These are phyloP conservation scores for Tulasnella sp. DNA, from an alignment of 768 basidiomycete species.

Conservation along the genomic window DNA sequence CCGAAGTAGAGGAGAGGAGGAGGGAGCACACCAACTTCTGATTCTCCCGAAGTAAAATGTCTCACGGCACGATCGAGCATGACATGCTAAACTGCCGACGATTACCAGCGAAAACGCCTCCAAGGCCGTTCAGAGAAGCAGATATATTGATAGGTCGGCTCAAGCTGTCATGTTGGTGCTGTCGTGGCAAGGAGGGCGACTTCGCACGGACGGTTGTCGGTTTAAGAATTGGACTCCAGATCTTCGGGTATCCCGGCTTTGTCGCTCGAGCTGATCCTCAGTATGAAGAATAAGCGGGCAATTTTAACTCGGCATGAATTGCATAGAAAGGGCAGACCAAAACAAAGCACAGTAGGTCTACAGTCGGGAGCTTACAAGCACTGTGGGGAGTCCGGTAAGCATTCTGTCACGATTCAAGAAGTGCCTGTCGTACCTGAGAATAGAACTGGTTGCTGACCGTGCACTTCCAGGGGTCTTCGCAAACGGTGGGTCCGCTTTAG, in stretches of 20 bases:
- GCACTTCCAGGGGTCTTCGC: slow-evolving; percentile 13
- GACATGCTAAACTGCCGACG: background rate
- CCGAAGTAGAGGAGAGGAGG: too few species aligned
- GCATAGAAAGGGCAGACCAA: background rate
- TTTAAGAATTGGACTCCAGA: background rate
- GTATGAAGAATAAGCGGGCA: background rate
- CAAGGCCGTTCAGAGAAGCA: background rate
- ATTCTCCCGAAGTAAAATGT: background rate
- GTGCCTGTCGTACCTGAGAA: background rate
- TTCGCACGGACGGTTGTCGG: background rate
- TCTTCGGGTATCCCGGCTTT: background rate
- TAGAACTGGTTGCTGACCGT: background rate
- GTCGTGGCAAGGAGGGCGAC: background rate
- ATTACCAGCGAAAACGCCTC: background rate
- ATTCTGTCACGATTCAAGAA: too few species aligned
- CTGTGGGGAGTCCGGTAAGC: slow-evolving; percentile 8
- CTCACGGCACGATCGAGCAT: background rate
- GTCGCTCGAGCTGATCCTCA: slow-evolving; percentile 6
- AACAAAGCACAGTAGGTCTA: background rate
- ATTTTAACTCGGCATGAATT: background rate
- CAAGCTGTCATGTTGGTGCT: background rate
- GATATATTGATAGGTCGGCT: slow-evolving; percentile 5
- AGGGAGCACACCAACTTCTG: background rate
- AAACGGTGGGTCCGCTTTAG: slow-evolving; percentile 21
- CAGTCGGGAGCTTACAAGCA: background rate